Base-by-base conservation (phyloP, 257 asterid genomes). In the Rauvolfia tetraphylla region DNA sequence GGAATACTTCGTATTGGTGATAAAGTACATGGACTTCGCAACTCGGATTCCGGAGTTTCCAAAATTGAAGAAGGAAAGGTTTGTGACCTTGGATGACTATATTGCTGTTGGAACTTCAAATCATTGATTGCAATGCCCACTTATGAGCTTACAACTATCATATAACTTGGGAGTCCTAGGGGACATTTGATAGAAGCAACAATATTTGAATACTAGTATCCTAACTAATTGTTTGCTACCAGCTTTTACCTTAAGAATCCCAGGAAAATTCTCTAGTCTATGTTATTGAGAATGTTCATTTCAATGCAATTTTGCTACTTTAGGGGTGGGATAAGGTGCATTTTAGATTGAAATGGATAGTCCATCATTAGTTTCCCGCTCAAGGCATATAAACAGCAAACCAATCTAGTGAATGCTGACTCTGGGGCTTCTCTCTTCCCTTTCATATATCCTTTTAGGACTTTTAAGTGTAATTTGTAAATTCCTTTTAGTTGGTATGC, bases 11-110 rank as follows among this genome's bases (percentile, higher is more conserved):
- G 81, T 77, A 88, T 93, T 49, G 98, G 99, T 83, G 98, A 95
- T 85, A 93, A 75, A 87, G 96, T 95, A 73, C 98, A 95, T 67
- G 99, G 99, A 79, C 86, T 95, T 79, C 92, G 87, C 57, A 63
- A 75, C 39, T 79, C 95, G 7, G 98, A 92, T 66, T 83, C 98
- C 39, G 97, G 98, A 63, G 75, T 81, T 83, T 85, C 75, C 74
- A 93, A 95, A 87, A 77, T 90, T 79, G 99, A 95, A 88, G 99
- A 95, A 86, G 99, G 99, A 74, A 93, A 89, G 98, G 99, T 95
- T 76, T 72, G 93, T 77, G 18, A 31, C 44, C 66, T 73, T 67
- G 71, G 34, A 57, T 79, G 25, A 39, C 51, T 44, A 12, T 66
- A 49, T 54, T 71, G 56, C 71, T 72, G 38, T 58, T 68, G 51